Evolutionary conservation across 352 stramenopile species (phyloP), one percentile per base, ranked within the genome.

Genomic region (Phytophthora niederhauseri): DNA sequence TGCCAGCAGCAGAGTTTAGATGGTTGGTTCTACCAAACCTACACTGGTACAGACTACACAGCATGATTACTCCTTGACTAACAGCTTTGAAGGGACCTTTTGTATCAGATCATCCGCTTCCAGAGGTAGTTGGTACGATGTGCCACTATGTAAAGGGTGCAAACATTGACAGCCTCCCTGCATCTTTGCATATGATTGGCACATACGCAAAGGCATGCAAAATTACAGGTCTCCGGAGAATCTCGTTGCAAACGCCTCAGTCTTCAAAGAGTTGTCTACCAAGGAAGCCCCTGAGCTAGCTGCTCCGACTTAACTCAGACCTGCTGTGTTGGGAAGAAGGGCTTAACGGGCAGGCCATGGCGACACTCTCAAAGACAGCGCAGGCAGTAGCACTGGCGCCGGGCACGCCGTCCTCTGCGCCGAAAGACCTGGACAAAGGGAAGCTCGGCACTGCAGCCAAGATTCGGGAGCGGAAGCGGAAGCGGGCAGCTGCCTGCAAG

Each of bases 131-230:
- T 38, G 31, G 31, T 38, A 38, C 31, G 12, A 38, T 38, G 31
- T 38, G 9, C 9, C 31, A 38, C 31, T 38, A 38, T 38, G 9
- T 14, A 38, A 38, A 38, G 9, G 31, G 3, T 15, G 31, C 31
- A 38, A 38, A 22, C 41, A 49, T 49, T 36, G 22, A 41, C 24
- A 57, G 50, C 46, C 46, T 53, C 46, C 46, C 46, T 53, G 46
- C 46, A 30, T 34, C 46, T 53, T 53, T 53, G 46, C 46, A 53
- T 53, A 28, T 24, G 7, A 30, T 28, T 53, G 41, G 41, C 41
- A 49, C 15, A 20, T 22, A 9, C 41, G 2, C 20, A 17, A 22
- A 31, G 8, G 2, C 5, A 53, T 53, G 20, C n/a, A 53, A 53
- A 34, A 24, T 53, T 17, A 28, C 19, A 53, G 20, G 46, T 53